Evolutionary conservation across 768 basidiomycete genomes (phyloP).

Genomic region (Melanogaster broomeanus): DNA sequence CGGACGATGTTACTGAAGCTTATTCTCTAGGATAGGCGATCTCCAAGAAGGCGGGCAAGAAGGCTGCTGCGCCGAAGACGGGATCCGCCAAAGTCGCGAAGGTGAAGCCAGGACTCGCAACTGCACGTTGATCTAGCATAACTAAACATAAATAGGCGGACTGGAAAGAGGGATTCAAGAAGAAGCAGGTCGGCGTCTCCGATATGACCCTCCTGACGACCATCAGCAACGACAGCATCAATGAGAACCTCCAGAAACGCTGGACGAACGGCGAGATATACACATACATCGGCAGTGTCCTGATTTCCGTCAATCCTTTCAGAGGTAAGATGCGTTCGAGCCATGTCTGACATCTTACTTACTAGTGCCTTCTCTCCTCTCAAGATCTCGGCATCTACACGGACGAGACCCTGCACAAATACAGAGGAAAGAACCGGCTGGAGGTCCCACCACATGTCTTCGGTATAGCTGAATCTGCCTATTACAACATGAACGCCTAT

Average conservation of each 20-base stretch:
- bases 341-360: constrained; percentile 3
- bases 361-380: constrained; percentile 7
- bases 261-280: constrained; percentile 97
- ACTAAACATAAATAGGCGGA: constrained; percentile 66
- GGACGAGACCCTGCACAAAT: constrained; percentile 80
- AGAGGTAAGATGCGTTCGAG: constrained; percentile 52
- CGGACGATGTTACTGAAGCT: background rate
- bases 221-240: constrained; percentile 97
- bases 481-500: constrained; percentile 99
- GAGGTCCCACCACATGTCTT: constrained; percentile 99
- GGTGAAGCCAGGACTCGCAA: constrained; percentile 42
- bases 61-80: constrained; percentile 65
- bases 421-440: constrained; percentile 95
- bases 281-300: constrained; percentile 97
- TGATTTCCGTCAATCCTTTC: constrained; percentile 99
- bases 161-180: constrained; percentile 99
- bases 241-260: constrained; percentile 96
- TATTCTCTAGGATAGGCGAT: constrained; percentile 54
- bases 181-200: constrained; percentile 96
- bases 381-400: constrained; percentile 97
- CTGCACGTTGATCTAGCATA: constrained; percentile 3
- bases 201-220: constrained; percentile 98
- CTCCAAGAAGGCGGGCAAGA: constrained; percentile 91
- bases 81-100: constrained; percentile 70
- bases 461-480: constrained; percentile 93